phyloP scores from a whole-genome alignment of 129 eudicot genomes.

The Pseudognaphalium luteoalbum region DNA sequence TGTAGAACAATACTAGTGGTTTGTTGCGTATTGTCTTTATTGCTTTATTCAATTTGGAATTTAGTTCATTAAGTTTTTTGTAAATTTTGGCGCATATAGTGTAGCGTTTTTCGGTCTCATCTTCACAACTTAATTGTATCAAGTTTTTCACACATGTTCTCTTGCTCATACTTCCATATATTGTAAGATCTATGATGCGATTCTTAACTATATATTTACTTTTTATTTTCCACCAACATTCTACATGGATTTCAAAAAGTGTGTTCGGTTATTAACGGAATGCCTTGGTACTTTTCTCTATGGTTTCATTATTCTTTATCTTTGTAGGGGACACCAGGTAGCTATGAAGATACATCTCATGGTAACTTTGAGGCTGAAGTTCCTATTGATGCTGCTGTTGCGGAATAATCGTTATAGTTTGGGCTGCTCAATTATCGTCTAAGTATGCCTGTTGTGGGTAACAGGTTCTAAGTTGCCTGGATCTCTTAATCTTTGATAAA shows the following conservation, averaged over 20 bases:
- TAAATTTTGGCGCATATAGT: neutral
- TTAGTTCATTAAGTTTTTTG: no score
- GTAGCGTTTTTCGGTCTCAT: neutral
- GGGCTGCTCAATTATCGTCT: conserved; percentile 31
- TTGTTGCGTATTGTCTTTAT: neutral
- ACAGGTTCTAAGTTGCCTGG: conserved; percentile 19
- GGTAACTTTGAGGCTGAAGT: conserved; percentile 25
- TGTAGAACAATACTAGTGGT: neutral
- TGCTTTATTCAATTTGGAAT: neutral
- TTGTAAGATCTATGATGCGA: neutral
- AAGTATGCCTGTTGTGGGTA: conserved; percentile 16
- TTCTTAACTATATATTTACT: neutral
- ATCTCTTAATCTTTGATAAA: conserved; percentile 23
- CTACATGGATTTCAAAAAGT: neutral
- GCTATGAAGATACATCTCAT: conserved; percentile 26
- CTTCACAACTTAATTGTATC: neutral
- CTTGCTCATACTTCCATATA: neutral
- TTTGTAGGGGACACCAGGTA: neutral
- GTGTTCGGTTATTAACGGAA: neutral
- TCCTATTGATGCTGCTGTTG: conserved; percentile 26
- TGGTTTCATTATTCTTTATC: neutral
- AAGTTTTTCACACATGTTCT: neutral
- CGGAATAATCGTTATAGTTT: conserved; percentile 24
- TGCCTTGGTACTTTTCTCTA: neutral
- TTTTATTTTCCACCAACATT: neutral